Evolutionary conservation across 345 rosid genomes (phyloP), one percentile per base, ranked within the genome.

Genomic region (Eucalyptus marginata): DNA sequence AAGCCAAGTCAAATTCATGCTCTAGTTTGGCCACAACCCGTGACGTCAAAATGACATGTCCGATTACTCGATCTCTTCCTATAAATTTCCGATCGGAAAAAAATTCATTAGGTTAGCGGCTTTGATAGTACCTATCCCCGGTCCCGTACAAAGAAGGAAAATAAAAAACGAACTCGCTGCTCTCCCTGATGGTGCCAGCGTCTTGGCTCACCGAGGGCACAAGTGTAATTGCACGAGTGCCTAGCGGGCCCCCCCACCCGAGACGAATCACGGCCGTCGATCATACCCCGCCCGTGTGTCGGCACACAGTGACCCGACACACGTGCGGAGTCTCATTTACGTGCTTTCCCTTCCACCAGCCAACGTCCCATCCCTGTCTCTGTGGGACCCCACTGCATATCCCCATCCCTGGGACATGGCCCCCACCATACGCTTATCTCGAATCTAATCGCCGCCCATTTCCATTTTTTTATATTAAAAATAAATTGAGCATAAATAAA

Each of bases 121-220:
- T 59, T n/a, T 10, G 29, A 13, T 27, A 0, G 9, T 29, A 13
- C 33, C 68, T 62, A 0, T 62, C 17, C 68, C 33, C 5, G 4
- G 17, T 14, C 17, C 13, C 31, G 68, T 62, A 6, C 33, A 0
- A 29, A 29, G 17, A 13, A 54, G 33, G 15, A 62, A 29, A 31
- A 4, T 29, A 7, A 13, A 6, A 13, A 3, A 6, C 0, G 4
- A 62, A 62, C 16, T 29, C 10, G 2, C 52, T 50, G 1, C 52
- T 50, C 52, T 50, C 52, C 52, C 18, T 15, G 18, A 50, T 50
- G 3, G 20, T 16, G 54, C 6, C 6, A 22, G 62, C 0, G 62
- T 4, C 62, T 22, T 22, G 62, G 62, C 62, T 22, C 27, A 56
- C 10, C 24, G 52, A 50, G 18, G 52, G 18, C 52, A 50, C 52